These are phyloP conservation scores for Penicillium freii DNA, from an alignment of 2,329 filamentous ascomycete species.

Conservation along the genomic window DNA sequence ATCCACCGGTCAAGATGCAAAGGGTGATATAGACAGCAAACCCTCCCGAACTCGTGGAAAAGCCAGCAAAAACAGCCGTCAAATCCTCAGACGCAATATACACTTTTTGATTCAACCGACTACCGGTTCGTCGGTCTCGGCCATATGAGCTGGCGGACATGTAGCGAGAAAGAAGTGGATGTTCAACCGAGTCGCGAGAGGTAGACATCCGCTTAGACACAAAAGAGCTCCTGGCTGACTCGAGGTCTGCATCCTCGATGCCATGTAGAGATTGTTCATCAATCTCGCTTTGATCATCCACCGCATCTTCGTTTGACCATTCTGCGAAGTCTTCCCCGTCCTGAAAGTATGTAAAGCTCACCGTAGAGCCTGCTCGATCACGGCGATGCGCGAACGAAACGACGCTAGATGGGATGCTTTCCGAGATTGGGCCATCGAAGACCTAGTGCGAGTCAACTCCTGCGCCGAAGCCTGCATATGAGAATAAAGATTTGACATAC, in stretches of 20 bases:
- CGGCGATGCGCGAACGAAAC: slow-evolving; percentile 89
- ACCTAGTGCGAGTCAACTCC: slow-evolving; percentile 47
- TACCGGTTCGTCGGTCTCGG: slow-evolving; percentile 60
- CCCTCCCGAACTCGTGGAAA: slow-evolving; percentile 71
- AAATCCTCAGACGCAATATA: slow-evolving; percentile 92
- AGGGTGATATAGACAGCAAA: slow-evolving; percentile 66
- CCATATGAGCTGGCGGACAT: slow-evolving; percentile 68
- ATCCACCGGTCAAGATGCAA: slow-evolving; percentile 69
- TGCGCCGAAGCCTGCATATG: not conserved
- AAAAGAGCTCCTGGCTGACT: slow-evolving; percentile 34
- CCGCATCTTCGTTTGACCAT: slow-evolving; percentile 50
- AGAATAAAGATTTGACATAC: slow-evolving; percentile 46
- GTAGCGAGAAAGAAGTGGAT: slow-evolving; percentile 67
- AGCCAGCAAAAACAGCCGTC: slow-evolving; percentile 89
- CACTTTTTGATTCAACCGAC: slow-evolving; percentile 79
- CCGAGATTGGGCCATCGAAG: slow-evolving; percentile 88
- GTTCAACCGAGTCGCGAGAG: slow-evolving; percentile 48
- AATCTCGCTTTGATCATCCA: slow-evolving; percentile 46
- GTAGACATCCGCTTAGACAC: slow-evolving; percentile 37
- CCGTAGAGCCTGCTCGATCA: slow-evolving; percentile 73
- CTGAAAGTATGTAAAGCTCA: slow-evolving; percentile 86
- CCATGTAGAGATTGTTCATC: slow-evolving; percentile 44
- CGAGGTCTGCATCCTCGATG: slow-evolving; percentile 38
- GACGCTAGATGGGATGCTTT: slow-evolving; percentile 91
- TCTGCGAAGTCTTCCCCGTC: slow-evolving; percentile 63